phyloP scores from a whole-genome alignment of 1,284 basidiomycete genomes.

The Polyporus tsugae region DNA sequence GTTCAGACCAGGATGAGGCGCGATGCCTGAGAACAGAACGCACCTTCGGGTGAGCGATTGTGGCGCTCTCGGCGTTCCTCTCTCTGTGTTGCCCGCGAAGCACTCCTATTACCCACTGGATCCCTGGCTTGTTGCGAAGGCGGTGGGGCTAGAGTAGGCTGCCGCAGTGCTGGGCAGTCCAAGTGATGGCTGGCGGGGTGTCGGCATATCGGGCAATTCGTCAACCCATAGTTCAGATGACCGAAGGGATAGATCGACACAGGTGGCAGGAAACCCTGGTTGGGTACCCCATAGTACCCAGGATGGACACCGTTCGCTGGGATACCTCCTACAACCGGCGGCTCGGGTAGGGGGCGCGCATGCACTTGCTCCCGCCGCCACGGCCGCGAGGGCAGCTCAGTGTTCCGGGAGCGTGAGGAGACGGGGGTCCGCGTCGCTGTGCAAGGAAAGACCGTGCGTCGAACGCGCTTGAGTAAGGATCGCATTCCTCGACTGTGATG shows the following conservation, averaged over 20 bases:
- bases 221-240: background rate
- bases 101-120: background rate
- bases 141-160: background rate
- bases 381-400: background rate
- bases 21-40: background rate
- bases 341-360: background rate
- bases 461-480: slow-evolving; percentile 10
- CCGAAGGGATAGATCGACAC: background rate
- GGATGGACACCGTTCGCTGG: background rate
- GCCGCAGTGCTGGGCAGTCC: background rate
- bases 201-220: background rate
- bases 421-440: background rate
- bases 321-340: background rate
- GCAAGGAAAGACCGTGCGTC: slow-evolving; percentile 7
- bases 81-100: slow-evolving; percentile 3
- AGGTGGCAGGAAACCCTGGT: background rate
- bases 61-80: slow-evolving; percentile 2
- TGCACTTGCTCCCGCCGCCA: background rate
- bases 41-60: slow-evolving; percentile 1
- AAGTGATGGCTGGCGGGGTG: background rate
- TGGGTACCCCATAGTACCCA: background rate
- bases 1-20: background rate
- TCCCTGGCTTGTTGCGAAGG: background rate
- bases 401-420: background rate
- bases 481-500: slow-evolving; percentile 1